Evolutionary conservation across 805 yeast species (phyloP), one percentile per base, ranked within the genome.

Genomic region (Suhomyces emberorum): DNA sequence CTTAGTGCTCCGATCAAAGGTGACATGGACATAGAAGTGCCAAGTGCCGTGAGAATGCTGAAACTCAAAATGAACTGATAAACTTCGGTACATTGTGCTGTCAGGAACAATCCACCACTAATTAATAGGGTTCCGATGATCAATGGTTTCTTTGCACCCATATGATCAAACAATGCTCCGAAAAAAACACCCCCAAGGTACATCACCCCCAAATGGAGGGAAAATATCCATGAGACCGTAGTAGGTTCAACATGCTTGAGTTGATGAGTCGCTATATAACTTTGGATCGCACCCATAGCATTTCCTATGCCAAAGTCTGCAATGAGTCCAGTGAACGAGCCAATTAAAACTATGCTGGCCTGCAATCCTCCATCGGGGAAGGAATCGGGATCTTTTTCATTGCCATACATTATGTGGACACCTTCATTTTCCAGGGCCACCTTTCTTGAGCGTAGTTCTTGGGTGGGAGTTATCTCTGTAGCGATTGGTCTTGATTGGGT

Each of bases 21-120:
- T 3, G 69, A 53, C 56, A 73, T 69, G 16, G 68, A 52, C 38
- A 72, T 39, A 1, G 70, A 59, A 3, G 64, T 51, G 1, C 76
- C 76, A 1, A 72, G 34, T 0, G 78, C 77, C 28, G 68, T 51
- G 7, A 76, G 69, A 8, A 73, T 48, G 20, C 82, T 74, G 52
- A 74, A 77, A 7, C 75, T 64, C 10, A 78, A 52, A 23, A 79
- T 60, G 37, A 79, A 70, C 39, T 78, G 83, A 47, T 68, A 73
- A 11, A 72, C 60, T 7, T 61, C 50, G 2, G 55, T 54, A 28
- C 74, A 69, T 32, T 60, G 64, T 0, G 72, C 77, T 6, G 74
- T 69, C 2, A 71, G 65, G 41, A 72, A 52, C 25, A 72, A 38
- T 1, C 77, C 77, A 4, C 54, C 53, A 20, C 61, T 52, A 16